A percentile compares a stretch with the other conserved stretches of the same genome.
phyloP scores from a whole-genome alignment of 1,139 yeast genomes.

The Candida mesenterica region DNA sequence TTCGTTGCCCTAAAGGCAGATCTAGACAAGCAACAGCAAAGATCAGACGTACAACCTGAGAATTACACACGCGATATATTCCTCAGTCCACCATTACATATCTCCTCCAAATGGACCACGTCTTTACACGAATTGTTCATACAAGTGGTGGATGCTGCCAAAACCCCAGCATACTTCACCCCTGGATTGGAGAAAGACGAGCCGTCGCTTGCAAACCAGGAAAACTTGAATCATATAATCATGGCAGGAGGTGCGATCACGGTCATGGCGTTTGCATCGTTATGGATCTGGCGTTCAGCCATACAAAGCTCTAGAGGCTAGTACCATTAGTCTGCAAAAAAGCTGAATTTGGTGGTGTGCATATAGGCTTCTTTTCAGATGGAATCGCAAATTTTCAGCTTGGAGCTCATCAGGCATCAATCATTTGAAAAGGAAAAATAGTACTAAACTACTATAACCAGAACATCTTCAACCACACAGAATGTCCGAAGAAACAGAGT shows the following conservation, averaged over 20 bases:
- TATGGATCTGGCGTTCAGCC: constrained; percentile 61
- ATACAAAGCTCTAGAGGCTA: constrained; percentile 22
- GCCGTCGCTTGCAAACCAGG: constrained; percentile 46
- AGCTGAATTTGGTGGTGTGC: too few relatives aligned
- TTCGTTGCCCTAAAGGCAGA: constrained; percentile 95
- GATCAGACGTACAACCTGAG: constrained; percentile 85
- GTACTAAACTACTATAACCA: too few relatives aligned
- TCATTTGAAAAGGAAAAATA: constrained; percentile 2
- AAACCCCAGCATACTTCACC: constrained; percentile 72
- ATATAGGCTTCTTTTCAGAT: not conserved
- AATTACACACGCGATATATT: constrained; percentile 67
- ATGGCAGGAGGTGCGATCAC: constrained; percentile 69
- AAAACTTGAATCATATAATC: constrained; percentile 37
- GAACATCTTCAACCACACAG: constrained; percentile 2
- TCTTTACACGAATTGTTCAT: constrained; percentile 82
- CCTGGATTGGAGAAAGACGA: constrained; percentile 73
- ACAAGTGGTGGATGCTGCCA: constrained; percentile 87
- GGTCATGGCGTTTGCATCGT: constrained; percentile 55
- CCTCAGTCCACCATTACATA: constrained; percentile 72
- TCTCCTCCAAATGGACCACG: constrained; percentile 85
- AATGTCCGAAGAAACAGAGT: constrained; percentile 30
- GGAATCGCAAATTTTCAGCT: constrained; percentile 8
- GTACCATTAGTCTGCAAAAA: not conserved
- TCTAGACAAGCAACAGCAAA: constrained; percentile 89
- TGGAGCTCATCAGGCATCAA: too few relatives aligned